Percentiles rank a stretch among this genome's conserved stretches.
Evolutionary conservation across 2,329 filamentous ascomycete species (phyloP).

Genomic region (Colletotrichum neosansevieriae): DNA sequence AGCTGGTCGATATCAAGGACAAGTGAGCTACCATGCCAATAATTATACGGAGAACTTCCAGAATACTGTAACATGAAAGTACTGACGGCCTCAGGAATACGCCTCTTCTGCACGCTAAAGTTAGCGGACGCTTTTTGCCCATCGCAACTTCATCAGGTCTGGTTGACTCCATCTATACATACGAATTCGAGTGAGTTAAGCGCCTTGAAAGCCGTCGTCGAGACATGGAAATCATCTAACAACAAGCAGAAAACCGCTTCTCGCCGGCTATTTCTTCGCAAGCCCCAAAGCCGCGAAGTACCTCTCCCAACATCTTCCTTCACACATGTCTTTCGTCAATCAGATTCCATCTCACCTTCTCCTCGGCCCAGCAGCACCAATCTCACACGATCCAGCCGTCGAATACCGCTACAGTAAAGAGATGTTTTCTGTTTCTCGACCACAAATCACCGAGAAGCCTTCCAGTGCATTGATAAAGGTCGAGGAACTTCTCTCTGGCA

Average conservation of each 20-base stretch:
- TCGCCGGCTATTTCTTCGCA: conserved; percentile 66
- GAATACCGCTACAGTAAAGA: conserved; percentile 30
- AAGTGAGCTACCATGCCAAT: conserved; percentile 42
- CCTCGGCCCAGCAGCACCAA: conserved; percentile 30
- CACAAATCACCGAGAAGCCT: conserved; percentile 28
- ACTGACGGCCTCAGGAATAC: conserved; percentile 6
- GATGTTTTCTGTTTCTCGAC: conserved; percentile 35
- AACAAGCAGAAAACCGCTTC: conserved; percentile 43
- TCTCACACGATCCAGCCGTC: conserved; percentile 18
- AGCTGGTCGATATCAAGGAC: conserved; percentile 34
- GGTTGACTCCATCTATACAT: conserved; percentile 22
- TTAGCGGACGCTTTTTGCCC: conserved; percentile 45
- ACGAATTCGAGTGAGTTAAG: conserved; percentile 27
- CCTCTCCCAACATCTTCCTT: conserved; percentile 66
- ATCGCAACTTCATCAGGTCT: conserved; percentile 39
- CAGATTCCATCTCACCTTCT: conserved; percentile 68
- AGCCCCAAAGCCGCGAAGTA: conserved; percentile 66
- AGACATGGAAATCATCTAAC: background rate
- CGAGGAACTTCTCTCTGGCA: conserved; percentile 24
- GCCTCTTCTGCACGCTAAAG: conserved; percentile 35
- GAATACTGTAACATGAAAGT: background rate
- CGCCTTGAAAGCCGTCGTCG: too few relatives aligned
- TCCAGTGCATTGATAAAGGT: conserved; percentile 13
- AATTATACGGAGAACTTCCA: conserved; percentile 42
- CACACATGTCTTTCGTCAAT: conserved; percentile 66